Evolutionary conservation across 1,284 basidiomycete species (phyloP), one percentile per base, ranked within the genome.

Genomic region (Fomes fomentarius): DNA sequence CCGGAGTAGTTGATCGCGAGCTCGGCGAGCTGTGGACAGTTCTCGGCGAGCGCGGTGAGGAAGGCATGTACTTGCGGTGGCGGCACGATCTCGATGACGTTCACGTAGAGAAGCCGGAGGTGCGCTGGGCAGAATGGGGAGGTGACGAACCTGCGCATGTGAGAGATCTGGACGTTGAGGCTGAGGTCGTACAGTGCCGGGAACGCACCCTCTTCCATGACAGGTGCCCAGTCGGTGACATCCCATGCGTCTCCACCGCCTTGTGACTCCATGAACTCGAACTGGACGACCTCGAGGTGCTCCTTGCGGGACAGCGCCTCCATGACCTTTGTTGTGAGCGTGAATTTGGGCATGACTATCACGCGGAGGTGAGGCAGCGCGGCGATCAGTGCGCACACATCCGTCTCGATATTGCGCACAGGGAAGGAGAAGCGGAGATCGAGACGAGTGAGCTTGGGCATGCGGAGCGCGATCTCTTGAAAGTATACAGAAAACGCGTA

Each of bases 181-280:
- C 75, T 79, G 35, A 85, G 71, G 52, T 85, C 82, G 62, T 70
- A 75, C 5, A 89, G 71, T 0, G 73, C 67, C 0, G 81, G 82
- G 64, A 87, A 89, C 0, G 81, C 75, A 19, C 76, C 80, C 54
- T 78, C 72, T 21, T 66, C 41, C 12, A 84, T 67, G 2, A 57
- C 62, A 1, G 82, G 83, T 5, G 51, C 17, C 60, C 84, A 82
- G 24, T 67, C 59, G 3, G 63, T 46, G 1, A 81, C 69, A 53
- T 86, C 84, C 1, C 39, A 51, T 0, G 69, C 65, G 39, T 76
- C 65, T 0, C 80, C 81, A 26, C 56, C 63, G 4, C 78, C 81
- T 55, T 81, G 77, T 0, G 66, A 64, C 3, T 67, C 59, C 12
- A 68, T 56, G 58, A 78, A 78, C 49, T 79, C 77, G 56, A 83